phyloP scores from a whole-genome alignment of 2,329 filamentous ascomycete genomes.

The Alternaria sp. region DNA sequence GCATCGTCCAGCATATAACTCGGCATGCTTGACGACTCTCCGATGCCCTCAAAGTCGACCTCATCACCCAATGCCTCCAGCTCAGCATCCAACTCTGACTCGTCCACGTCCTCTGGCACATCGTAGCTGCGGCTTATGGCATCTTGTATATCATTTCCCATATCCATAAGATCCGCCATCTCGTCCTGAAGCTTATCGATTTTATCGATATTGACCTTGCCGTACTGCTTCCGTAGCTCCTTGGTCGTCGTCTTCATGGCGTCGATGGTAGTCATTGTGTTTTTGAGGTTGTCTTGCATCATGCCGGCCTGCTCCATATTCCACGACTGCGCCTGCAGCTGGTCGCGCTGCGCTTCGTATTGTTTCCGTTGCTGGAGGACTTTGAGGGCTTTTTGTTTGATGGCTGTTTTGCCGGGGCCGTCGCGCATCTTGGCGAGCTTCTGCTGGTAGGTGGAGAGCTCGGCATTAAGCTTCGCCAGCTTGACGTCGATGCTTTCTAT shows the following conservation, averaged over 20 bases:
- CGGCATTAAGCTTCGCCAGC: constrained; percentile 88
- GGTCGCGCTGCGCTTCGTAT: constrained; percentile 92
- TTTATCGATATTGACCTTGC: constrained; percentile 96
- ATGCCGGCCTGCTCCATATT: constrained; percentile 99
- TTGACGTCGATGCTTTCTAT: constrained; percentile 93
- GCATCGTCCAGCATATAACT: constrained; percentile 91
- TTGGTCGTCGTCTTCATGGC: constrained; percentile 98
- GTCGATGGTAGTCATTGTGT: constrained; percentile 97
- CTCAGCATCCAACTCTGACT: constrained; percentile 95
- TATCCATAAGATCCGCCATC: constrained; percentile 97
- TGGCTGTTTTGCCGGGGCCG: constrained; percentile 88
- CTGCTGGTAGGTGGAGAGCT: constrained; percentile 85
- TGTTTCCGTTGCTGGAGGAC: constrained; percentile 92
- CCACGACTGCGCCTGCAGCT: constrained; percentile 93
- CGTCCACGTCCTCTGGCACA: constrained; percentile 95
- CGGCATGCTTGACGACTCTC: constrained; percentile 69
- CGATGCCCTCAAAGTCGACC: constrained; percentile 82
- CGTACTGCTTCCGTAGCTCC: constrained; percentile 90
- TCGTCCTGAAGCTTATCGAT: constrained; percentile 98
- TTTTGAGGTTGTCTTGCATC: constrained; percentile 99
- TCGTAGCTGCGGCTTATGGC: constrained; percentile 91
- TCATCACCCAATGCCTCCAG: constrained; percentile 93
- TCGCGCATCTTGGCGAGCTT: constrained; percentile 94
- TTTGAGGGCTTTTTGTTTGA: constrained; percentile 94
- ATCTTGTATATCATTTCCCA: constrained; percentile 98